These are phyloP conservation scores for Butyriboletus loyo DNA, from an alignment of 768 basidiomycete genomes.

Conservation along the genomic window DNA sequence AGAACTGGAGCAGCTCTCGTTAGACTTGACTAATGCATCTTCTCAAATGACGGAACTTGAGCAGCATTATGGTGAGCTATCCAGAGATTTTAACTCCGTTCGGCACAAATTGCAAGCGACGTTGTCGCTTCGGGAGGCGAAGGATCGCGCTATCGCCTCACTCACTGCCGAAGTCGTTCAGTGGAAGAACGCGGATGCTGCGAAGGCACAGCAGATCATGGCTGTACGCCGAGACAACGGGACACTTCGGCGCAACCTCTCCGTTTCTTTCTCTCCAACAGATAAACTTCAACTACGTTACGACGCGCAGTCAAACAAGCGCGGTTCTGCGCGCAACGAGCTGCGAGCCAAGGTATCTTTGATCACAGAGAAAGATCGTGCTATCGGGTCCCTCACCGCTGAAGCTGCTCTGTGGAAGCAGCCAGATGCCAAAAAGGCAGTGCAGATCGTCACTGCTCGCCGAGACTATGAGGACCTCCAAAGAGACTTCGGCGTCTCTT, in stretches of 20 bases:
- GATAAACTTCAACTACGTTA: not conserved
- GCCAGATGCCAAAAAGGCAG: not conserved
- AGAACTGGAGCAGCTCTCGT: constrained; percentile 3
- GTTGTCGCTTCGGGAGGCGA: not conserved
- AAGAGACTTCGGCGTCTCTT: not conserved
- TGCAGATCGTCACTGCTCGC: not conserved
- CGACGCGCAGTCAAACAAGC: not conserved
- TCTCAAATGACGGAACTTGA: constrained; percentile 1
- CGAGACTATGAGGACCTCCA: not conserved
- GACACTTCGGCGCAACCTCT: not conserved
- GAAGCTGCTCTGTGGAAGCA: not conserved
- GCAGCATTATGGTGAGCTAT: not conserved
- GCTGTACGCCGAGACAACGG: not conserved
- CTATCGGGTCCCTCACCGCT: not conserved
- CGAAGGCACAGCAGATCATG: not conserved
- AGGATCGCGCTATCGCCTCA: not conserved
- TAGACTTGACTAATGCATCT: not conserved
- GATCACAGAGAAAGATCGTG: not conserved
- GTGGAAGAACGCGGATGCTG: not conserved
- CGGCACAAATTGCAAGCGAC: not conserved
- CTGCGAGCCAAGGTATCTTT: not conserved
- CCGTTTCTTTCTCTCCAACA: not conserved
- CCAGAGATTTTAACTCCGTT: not conserved
- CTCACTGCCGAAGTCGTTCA: not conserved
- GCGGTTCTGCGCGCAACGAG: too few species aligned